Evolutionary conservation across 352 stramenopile genomes (phyloP).

Genomic region (Thalassiosira pacifica): DNA sequence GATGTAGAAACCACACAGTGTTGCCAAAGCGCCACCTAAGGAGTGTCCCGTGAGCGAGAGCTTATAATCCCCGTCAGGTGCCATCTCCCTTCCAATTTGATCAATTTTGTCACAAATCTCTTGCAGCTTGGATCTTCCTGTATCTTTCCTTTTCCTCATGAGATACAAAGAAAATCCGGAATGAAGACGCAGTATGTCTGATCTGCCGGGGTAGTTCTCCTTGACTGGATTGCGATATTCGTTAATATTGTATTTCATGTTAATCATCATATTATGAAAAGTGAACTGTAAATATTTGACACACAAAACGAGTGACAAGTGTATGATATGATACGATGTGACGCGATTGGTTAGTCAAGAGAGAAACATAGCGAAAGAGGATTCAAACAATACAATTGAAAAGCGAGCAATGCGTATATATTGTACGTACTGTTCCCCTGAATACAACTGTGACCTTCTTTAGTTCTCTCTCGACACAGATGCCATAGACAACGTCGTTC

Average conservation of each 20-base stretch:
- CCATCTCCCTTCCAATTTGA: constrained; percentile 33
- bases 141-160: constrained; percentile 52
- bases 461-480: constrained; percentile 48
- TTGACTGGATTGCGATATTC: constrained; percentile 57
- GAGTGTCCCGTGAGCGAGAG: constrained; percentile 62
- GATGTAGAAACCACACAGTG: constrained; percentile 55
- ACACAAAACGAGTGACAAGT: too few relatives aligned
- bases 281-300: too few relatives aligned
- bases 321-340: too few relatives aligned
- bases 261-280: too few relatives aligned
- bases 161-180: constrained; percentile 53
- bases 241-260: constrained; percentile 27
- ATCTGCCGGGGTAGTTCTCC: constrained; percentile 39
- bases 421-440: constrained; percentile 31
- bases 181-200: constrained; percentile 43
- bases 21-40: constrained; percentile 55
- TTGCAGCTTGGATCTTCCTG: constrained; percentile 44
- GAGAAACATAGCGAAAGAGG: too few relatives aligned
- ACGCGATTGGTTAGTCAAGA: too few relatives aligned
- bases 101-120: constrained; percentile 52
- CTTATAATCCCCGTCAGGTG: constrained; percentile 40
- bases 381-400: too few relatives aligned
- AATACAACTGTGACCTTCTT: constrained; percentile 57
- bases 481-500: constrained; percentile 62
- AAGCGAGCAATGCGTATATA: too few relatives aligned